Percentiles rank a stretch among this genome's conserved stretches.
These are phyloP conservation scores for Neobulgaria alba DNA, from an alignment of 2,329 filamentous ascomycete genomes.

Conservation along the genomic window DNA sequence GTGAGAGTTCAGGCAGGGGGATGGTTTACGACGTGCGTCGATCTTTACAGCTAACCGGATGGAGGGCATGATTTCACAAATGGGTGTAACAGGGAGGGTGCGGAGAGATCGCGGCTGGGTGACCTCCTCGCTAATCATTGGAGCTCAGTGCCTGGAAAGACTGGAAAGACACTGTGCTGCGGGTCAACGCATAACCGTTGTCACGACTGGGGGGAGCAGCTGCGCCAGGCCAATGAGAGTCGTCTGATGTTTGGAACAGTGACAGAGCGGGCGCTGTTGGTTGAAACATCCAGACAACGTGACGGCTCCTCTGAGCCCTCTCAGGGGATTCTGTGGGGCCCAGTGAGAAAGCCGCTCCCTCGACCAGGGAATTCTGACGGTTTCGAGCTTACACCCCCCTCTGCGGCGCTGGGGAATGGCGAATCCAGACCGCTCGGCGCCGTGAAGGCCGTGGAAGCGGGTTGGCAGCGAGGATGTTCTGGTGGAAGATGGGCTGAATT, in stretches of 20 bases:
- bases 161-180: constrained; percentile 16
- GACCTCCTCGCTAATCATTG: constrained; percentile 19
- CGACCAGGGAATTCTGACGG: no score
- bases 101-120: constrained; percentile 26
- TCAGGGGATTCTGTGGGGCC: not conserved
- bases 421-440: no score
- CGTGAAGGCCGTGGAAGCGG: no score
- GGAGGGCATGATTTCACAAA: constrained; percentile 12
- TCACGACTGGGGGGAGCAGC: constrained; percentile 14
- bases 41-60: constrained; percentile 18
- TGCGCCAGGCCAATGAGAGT: constrained; percentile 12
- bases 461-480: no score
- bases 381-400: no score
- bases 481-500: no score
- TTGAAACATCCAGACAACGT: constrained; percentile 10
- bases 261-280: not conserved
- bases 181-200: constrained; percentile 26
- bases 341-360: no score
- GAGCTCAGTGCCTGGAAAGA: constrained; percentile 14
- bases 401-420: no score
- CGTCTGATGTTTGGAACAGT: not conserved
- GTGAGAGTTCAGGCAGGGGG: constrained; percentile 7
- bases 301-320: constrained; percentile 1
- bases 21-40: constrained; percentile 22
- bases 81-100: constrained; percentile 19